Evolutionary conservation across 768 basidiomycete species (phyloP), one percentile per base, ranked within the genome.

Genomic region (Clitopilus passeckerianus): DNA sequence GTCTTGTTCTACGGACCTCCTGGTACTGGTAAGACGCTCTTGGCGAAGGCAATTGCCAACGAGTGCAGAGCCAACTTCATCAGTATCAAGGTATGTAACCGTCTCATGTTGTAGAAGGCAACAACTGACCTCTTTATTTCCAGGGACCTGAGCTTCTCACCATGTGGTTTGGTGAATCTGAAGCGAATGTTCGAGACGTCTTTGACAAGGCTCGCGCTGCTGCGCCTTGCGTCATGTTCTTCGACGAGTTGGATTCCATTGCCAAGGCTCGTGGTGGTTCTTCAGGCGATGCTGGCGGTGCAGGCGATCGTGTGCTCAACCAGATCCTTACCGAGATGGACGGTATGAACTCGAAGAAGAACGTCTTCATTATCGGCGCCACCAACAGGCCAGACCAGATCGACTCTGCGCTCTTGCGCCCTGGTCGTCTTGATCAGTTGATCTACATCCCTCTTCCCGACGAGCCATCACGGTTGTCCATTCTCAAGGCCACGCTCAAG

Each of bases 91-190:
- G 89, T 86, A 58, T 50, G 67, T 61, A 35, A 14, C 9, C 10
- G 1, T 46, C 1, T 24, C 46, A 60, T 57, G 33, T 35, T 56
- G 6, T 46, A 15, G 22, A 27, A 22, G 43, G 34, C 43, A 50
- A 54, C 56, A 53, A 22, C 64, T 70, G 24, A 71, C 66, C 8
- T 33, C n/a, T 54, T 44, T 33, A 53, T 16, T 56, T 60, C 14
- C 65, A 90, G 86, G 96, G 97, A 64, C 96, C 96, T 62, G 97
- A 98, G 76, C 82, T 98, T 44, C 86, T 98, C 44, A 99, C 95
- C 6, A 98, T 98, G 96, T 99, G 97, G 95, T 98, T 99, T 76
- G 97, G 97, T 86, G 97, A 99, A 83, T 98, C 96, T 6, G 97
- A 99, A 79, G 97, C 96, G 64, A 99, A 99, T 69, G 97, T 99